These are phyloP conservation scores for Fusarium ramigenum DNA, from an alignment of 2,329 filamentous ascomycete species.

Conservation along the genomic window DNA sequence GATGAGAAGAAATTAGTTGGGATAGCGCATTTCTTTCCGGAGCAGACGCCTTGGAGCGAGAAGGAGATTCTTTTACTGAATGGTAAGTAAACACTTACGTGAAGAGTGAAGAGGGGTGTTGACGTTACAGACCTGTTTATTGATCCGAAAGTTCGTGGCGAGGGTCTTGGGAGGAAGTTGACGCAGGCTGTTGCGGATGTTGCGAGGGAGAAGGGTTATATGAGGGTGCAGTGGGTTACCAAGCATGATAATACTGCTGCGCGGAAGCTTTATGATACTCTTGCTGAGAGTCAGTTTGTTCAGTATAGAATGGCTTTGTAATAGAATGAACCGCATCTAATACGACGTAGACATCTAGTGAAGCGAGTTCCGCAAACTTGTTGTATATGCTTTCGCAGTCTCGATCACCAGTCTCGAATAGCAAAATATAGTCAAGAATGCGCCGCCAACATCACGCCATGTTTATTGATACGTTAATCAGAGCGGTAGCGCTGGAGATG, in stretches of 20 bases:
- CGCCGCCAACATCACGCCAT: too few relatives aligned
- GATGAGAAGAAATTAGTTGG: neutral
- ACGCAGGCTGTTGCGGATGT: slow-evolving; percentile 19
- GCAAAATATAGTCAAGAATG: too few relatives aligned
- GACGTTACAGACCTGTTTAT: slow-evolving; percentile 18
- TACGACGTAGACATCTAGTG: neutral
- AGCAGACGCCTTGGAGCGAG: slow-evolving; percentile 32
- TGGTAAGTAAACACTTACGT: neutral
- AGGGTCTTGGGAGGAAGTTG: slow-evolving; percentile 16
- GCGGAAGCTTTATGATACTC: slow-evolving; percentile 19
- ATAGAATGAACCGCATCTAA: neutral
- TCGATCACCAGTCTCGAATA: too few relatives aligned
- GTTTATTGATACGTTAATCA: neutral
- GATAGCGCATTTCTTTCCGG: slow-evolving; percentile 29
- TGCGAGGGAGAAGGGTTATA: slow-evolving; percentile 15
- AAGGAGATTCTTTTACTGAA: slow-evolving; percentile 26
- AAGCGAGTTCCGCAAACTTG: neutral
- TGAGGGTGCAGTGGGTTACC: slow-evolving; percentile 30
- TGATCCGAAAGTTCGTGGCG: neutral
- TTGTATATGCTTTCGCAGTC: neutral
- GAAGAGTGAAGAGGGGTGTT: neutral
- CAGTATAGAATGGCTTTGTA: slow-evolving; percentile 22
- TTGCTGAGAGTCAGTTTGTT: slow-evolving; percentile 24
- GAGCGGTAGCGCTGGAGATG: rapidly evolving
- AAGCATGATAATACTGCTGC: slow-evolving; percentile 26